phyloP scores from a whole-genome alignment of 176 grass and related monocot species.

The Ensete glaucum region DNA sequence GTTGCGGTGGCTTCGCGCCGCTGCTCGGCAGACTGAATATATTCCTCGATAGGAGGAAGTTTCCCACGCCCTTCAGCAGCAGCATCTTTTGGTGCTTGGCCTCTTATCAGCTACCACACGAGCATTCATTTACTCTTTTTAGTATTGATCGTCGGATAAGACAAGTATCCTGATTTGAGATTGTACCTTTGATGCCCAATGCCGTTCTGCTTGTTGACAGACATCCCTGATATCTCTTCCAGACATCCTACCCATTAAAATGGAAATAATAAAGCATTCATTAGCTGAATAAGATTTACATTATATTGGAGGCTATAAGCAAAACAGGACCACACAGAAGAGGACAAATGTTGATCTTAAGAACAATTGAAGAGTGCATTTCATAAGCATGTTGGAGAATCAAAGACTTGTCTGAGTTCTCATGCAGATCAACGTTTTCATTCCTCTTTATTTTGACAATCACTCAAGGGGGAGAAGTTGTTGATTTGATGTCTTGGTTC shows the following conservation, averaged over 20 bases:
- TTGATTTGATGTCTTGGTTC: no score
- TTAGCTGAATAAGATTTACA: no score
- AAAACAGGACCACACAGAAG: no score
- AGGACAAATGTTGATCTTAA: no score
- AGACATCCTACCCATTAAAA: constrained; percentile 54
- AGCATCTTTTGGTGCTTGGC: neutral
- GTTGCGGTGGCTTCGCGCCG: neutral
- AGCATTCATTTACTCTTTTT: neutral
- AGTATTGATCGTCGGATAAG: neutral
- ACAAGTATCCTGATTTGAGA: neutral
- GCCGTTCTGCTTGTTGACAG: constrained; percentile 92
- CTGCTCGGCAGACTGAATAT: constrained; percentile 1
- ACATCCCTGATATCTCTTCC: constrained; percentile 88
- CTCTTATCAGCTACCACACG: neutral
- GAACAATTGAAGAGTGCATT: no score
- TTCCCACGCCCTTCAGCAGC: neutral
- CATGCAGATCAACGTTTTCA: no score
- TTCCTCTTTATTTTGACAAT: no score
- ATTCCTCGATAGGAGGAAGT: neutral
- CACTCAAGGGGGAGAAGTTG: no score
- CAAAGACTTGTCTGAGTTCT: no score
- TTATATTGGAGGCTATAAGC: no score
- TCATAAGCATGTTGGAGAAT: no score
- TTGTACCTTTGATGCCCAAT: constrained; percentile 87
- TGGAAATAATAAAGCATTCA: no score